Conservation (phyloP, 306 rosid genomes). For the Lotus japonicus region DNA sequence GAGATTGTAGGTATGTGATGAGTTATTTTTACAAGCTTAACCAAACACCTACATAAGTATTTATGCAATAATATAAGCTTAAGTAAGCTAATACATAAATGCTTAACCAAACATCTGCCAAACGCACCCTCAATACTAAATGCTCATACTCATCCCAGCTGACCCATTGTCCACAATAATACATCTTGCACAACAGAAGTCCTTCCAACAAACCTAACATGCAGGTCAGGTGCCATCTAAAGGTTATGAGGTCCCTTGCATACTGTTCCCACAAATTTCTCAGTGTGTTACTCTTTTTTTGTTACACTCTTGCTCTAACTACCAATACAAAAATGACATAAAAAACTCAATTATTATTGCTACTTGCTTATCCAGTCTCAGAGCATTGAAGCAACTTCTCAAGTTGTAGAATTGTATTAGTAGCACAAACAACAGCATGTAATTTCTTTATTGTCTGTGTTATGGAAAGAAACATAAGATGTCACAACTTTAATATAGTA, state of each 20-base stretch:
- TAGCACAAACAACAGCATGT: not conserved
- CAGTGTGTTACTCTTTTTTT: not conserved
- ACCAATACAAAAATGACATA: not conserved
- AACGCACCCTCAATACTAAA: not conserved
- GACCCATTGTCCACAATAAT: not conserved
- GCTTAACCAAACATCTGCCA: too few species aligned
- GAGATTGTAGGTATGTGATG: too few species aligned
- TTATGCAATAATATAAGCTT: too few species aligned
- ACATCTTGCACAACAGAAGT: not conserved
- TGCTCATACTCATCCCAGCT: not conserved
- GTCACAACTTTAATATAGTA: not conserved
- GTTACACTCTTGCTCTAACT: not conserved
- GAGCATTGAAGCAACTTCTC: constrained; percentile 11
- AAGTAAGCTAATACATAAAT: too few species aligned
- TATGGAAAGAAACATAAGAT: not conserved
- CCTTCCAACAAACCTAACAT: not conserved
- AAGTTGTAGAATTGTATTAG: not conserved
- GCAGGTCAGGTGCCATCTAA: not conserved
- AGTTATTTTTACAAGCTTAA: too few species aligned
- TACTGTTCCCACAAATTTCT: not conserved
- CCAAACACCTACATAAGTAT: too few species aligned
- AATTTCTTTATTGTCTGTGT: not conserved
- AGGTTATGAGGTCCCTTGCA: not conserved
- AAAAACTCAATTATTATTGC: not conserved
- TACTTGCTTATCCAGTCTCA: not conserved